Evolutionary conservation across 129 eudicot species (phyloP).

Genomic region (Oenanthe sinensis): DNA sequence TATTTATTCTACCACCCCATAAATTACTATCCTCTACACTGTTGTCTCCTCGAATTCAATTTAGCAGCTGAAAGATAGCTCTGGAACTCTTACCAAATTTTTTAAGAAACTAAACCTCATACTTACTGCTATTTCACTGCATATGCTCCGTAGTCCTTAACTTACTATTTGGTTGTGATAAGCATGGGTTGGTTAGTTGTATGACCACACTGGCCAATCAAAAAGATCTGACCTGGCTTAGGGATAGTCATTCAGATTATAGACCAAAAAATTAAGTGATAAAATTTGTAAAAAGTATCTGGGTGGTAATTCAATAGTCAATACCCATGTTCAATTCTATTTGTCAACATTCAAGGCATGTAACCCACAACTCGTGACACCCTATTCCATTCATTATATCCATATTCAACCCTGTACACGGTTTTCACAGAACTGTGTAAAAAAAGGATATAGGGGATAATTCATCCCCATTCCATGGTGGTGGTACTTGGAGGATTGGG

Average conservation of each 20-base stretch:
- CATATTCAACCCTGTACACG: not conserved
- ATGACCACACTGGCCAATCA: not conserved
- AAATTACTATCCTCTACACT: not conserved
- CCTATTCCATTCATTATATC: not conserved
- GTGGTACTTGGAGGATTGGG: no score
- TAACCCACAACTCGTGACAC: not conserved
- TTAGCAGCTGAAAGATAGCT: conserved; percentile 1
- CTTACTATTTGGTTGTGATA: not conserved
- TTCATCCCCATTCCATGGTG: not conserved
- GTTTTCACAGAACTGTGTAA: not conserved
- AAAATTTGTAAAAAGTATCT: not conserved
- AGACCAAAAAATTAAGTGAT: not conserved
- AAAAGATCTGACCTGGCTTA: not conserved
- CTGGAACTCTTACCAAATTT: not conserved
- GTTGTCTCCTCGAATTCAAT: not conserved
- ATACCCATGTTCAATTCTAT: not conserved
- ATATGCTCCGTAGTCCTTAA: not conserved
- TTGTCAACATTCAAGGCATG: not conserved
- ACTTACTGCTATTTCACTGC: not conserved
- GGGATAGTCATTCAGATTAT: not conserved
- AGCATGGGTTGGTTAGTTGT: not conserved
- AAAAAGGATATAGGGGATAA: not conserved
- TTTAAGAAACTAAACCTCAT: not conserved
- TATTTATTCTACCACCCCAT: not conserved
- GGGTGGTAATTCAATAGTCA: not conserved